Evolutionary conservation across 257 asterid species (phyloP).

Genomic region (Scutellaria baicalensis): DNA sequence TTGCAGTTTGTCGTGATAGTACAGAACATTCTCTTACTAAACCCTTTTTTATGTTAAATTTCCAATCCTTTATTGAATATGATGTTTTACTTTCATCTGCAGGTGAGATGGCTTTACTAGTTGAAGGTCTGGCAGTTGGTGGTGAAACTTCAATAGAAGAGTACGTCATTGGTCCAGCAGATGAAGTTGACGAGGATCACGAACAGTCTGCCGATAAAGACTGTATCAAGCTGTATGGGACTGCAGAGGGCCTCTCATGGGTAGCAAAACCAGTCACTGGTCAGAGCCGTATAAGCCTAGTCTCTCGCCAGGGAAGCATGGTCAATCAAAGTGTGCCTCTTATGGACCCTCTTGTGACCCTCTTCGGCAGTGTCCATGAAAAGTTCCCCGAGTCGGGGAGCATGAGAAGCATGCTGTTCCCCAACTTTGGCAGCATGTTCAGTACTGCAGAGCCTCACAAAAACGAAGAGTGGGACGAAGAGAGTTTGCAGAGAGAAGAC

Average conservation of each 20-base stretch:
- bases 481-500: conserved; percentile 55
- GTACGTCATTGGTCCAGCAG: conserved; percentile 60
- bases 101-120: conserved; percentile 80
- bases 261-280: conserved; percentile 53
- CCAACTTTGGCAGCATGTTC: conserved; percentile 83
- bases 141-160: conserved; percentile 65
- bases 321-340: conserved; percentile 42
- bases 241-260: conserved; percentile 74
- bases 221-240: conserved; percentile 57
- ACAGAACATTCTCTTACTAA: not conserved
- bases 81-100: conserved; percentile 6
- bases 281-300: conserved; percentile 51
- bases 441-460: conserved; percentile 54
- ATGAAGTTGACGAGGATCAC: conserved; percentile 39
- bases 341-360: conserved; percentile 77
- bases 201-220: conserved; percentile 32
- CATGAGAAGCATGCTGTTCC: conserved; percentile 80
- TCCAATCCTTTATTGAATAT: not conserved
- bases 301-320: conserved; percentile 65
- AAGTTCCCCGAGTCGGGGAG: conserved; percentile 60
- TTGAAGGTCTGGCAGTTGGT: conserved; percentile 67
- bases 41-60: not conserved
- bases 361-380: conserved; percentile 79
- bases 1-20: not conserved
- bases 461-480: conserved; percentile 71